Conservation (phyloP, 1,284 basidiomycete genomes). For the Cryptococcus floricola region DNA sequence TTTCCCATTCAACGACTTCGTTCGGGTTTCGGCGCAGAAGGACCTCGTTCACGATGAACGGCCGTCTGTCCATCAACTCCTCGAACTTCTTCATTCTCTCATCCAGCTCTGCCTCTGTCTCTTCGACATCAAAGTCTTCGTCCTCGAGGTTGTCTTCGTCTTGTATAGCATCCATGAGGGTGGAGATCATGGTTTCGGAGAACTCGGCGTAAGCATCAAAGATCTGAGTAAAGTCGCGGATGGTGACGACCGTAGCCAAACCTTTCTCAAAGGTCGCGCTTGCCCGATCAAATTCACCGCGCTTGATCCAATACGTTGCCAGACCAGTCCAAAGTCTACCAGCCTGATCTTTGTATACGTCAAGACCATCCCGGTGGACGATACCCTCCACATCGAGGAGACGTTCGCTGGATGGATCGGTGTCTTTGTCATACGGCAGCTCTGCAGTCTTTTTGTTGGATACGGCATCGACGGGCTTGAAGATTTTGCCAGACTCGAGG, state of each 20-base stretch:
- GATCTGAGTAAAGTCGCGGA: constrained; percentile 96
- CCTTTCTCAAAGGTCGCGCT: constrained; percentile 85
- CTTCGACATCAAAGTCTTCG: constrained; percentile 66
- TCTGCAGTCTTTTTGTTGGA: constrained; percentile 49
- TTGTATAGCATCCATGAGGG: constrained; percentile 81
- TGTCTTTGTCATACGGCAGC: constrained; percentile 69
- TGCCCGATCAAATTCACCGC: constrained; percentile 87
- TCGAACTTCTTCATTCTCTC: constrained; percentile 89
- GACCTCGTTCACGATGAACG: constrained; percentile 96
- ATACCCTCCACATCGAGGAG: constrained; percentile 84
- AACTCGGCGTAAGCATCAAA: constrained; percentile 97
- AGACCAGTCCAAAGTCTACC: constrained; percentile 94
- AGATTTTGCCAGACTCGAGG: constrained; percentile 37
- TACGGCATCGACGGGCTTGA: constrained; percentile 24
- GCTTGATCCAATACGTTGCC: constrained; percentile 98
- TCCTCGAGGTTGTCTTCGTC: constrained; percentile 57
- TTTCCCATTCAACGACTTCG: constrained; percentile 99
- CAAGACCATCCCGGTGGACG: constrained; percentile 77
- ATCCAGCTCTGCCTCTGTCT: constrained; percentile 84
- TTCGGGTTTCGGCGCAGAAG: constrained; percentile 89
- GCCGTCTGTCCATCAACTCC: constrained; percentile 87
- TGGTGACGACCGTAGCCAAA: constrained; percentile 78
- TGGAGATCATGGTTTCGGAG: constrained; percentile 82
- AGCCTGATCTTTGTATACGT: constrained; percentile 90
- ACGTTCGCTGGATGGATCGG: constrained; percentile 67